phyloP scores from a whole-genome alignment of 208 protist genomes.

The Histomonas meleagridis region DNA sequence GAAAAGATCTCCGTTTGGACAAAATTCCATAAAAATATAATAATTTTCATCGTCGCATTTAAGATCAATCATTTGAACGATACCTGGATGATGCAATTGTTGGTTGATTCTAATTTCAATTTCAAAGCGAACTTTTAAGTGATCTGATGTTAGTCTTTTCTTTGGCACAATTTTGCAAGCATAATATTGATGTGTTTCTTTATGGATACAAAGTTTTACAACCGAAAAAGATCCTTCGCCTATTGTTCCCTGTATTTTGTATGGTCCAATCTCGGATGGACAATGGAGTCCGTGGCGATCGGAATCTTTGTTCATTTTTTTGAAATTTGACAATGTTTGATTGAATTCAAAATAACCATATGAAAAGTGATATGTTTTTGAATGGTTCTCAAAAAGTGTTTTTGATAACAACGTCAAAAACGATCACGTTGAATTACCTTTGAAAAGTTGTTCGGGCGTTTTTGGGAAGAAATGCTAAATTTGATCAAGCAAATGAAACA shows the following conservation, averaged over 20 bases:
- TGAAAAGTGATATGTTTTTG: too few relatives aligned
- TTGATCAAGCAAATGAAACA: too few relatives aligned
- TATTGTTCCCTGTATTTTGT: neutral
- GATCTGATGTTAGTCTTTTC: neutral
- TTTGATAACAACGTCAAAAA: too few relatives aligned
- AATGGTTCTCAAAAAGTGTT: too few relatives aligned
- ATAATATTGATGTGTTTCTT: neutral
- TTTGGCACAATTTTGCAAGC: slow-evolving; percentile 3
- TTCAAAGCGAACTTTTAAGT: neutral
- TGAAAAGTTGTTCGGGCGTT: too few relatives aligned
- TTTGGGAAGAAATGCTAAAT: too few relatives aligned
- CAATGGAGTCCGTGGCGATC: too few relatives aligned
- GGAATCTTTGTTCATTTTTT: too few relatives aligned
- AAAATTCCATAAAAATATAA: slow-evolving; percentile 37
- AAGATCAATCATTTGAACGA: neutral
- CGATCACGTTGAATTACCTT: too few relatives aligned
- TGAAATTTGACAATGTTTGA: too few relatives aligned
- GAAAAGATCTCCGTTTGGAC: slow-evolving; percentile 24
- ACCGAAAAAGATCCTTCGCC: neutral
- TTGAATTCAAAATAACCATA: too few relatives aligned
- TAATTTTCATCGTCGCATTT: neutral
- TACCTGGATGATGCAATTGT: neutral
- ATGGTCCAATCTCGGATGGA: neutral
- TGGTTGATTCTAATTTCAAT: slow-evolving; percentile 3
- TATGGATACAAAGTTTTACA: neutral